Percentiles rank a stretch among this genome's conserved stretches.
Evolutionary conservation across 768 basidiomycete species (phyloP).

Genomic region (Leccinum barrowsii): DNA sequence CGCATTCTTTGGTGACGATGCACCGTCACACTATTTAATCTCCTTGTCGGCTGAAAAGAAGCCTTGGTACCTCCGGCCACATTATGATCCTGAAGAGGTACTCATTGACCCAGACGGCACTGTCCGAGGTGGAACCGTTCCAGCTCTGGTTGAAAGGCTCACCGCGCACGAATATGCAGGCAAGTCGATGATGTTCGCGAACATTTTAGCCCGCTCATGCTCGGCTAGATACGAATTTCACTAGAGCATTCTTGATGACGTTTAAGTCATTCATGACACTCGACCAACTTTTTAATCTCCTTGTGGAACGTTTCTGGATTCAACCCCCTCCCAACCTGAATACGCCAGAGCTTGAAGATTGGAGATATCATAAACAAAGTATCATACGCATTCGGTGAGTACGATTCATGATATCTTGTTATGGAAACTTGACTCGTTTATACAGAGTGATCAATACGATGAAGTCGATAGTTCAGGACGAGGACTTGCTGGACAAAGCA

Average conservation of each 20-base stretch:
- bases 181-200: constrained; percentile 25
- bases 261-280: constrained; percentile 64
- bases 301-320: constrained; percentile 55
- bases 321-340: constrained; percentile 46
- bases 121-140: constrained; percentile 59
- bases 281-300: constrained; percentile 50
- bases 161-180: constrained; percentile 62
- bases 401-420: background rate
- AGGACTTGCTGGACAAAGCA: constrained; percentile 50
- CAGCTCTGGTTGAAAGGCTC: constrained; percentile 60
- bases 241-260: constrained; percentile 63
- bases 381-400: constrained; percentile 57
- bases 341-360: constrained; percentile 44
- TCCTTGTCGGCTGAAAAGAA: constrained; percentile 39
- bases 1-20: constrained; percentile 51
- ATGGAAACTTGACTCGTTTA: background rate
- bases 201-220: constrained; percentile 1
- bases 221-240: constrained; percentile 49
- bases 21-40: constrained; percentile 41
- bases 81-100: constrained; percentile 54
- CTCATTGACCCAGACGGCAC: constrained; percentile 60
- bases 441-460: constrained; percentile 62
- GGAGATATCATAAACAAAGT: constrained; percentile 55
- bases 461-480: constrained; percentile 56
- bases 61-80: constrained; percentile 60